Evolutionary conservation across 257 asterid genomes (phyloP), one percentile per base, ranked within the genome.

Genomic region (Penstemon newberryi): DNA sequence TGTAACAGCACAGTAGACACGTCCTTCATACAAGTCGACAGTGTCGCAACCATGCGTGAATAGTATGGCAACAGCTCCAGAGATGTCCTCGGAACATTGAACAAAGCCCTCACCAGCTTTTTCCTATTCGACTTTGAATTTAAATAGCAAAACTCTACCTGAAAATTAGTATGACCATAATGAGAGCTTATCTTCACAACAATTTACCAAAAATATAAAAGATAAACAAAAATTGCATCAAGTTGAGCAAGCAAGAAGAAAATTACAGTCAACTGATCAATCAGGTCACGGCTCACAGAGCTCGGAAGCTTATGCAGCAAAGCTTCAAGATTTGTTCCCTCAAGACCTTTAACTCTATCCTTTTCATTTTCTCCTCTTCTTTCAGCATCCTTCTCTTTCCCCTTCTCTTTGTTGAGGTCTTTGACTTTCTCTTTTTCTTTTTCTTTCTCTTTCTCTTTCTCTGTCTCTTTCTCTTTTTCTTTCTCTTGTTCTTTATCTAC

Each of bases 141-240:
- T 76, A 94, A 75, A 86, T 94, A 94, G 87, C 99, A 94, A 82
- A 94, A 94, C 70, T 94, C 99, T 55, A 94, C 99, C 99, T 94
- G 90, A 57, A 79, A 86, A 59, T 47, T 38, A 56, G 40, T 51
- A 66, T 45, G 33, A 42, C 46, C 19, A 6, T 12, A 49, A 55
- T 45, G 45, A 75, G 76, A 76, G 77, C 65, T 66, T 42, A 79
- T 70, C 67, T 56, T 47, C 57, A 72, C 56, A 67, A 73, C 53
- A 18, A 67, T 60, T 69, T 56, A 59, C 64, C 7, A 25, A 41
- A 73, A 72, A 25, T 25, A 2, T 15, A 25, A 43, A 52, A 40
- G 63, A 47, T 56, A 33, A 58, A 63, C 47, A 54, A 57, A 65
- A 58, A 49, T 47, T 57, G 39, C 61, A 70, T 42, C 8, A 80